phyloP scores from a whole-genome alignment of 805 yeast species.

The Myxozyma melibiosi region DNA sequence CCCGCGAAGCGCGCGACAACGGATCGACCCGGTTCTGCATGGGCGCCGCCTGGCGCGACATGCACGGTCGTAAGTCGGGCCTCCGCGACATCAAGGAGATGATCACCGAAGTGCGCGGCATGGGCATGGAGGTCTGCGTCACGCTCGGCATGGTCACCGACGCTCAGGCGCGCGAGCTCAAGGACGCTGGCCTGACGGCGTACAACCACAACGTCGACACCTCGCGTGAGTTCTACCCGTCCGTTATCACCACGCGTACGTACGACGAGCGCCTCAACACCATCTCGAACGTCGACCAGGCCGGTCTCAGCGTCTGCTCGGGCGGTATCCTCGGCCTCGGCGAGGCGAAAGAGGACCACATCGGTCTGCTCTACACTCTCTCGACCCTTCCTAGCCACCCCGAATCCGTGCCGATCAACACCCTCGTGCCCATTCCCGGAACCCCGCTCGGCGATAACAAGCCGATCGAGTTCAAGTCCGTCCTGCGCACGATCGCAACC shows the following conservation, averaged over 20 bases:
- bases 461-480: conserved; percentile 59
- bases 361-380: conserved; percentile 66
- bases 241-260: conserved; percentile 67
- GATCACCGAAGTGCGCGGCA: conserved; percentile 63
- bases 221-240: conserved; percentile 73
- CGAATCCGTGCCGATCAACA: conserved; percentile 78
- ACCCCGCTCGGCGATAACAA: conserved; percentile 70
- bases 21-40: conserved; percentile 80
- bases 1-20: conserved; percentile 63
- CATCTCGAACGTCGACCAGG: conserved; percentile 60
- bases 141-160: conserved; percentile 76
- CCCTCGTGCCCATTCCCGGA: conserved; percentile 76
- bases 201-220: conserved; percentile 83
- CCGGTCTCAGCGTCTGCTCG: conserved; percentile 70
- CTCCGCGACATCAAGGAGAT: conserved; percentile 62
- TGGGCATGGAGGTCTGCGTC: conserved; percentile 77
- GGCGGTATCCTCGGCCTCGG: conserved; percentile 83
- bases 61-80: conserved; percentile 74
- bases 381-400: conserved; percentile 74
- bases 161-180: conserved; percentile 61
- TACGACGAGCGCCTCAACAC: conserved; percentile 74
- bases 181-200: conserved; percentile 75
- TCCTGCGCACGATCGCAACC: conserved; percentile 71
- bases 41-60: conserved; percentile 90
- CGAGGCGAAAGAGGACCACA: conserved; percentile 69